These are phyloP conservation scores for Kwoniella sp. DNA, from an alignment of 768 basidiomycete species.

Conservation along the genomic window DNA sequence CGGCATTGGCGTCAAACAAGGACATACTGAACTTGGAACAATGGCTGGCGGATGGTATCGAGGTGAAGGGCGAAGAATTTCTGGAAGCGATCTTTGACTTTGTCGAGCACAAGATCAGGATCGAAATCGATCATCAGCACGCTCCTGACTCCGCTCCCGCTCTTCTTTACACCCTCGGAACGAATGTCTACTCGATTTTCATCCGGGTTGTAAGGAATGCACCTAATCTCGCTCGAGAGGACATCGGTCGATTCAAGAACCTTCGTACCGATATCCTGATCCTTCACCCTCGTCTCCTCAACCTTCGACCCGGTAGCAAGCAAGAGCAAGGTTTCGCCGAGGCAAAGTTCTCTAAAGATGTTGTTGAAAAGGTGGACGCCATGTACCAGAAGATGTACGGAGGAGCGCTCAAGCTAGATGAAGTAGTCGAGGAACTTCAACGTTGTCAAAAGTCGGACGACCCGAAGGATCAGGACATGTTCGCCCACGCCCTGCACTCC, in stretches of 20 bases:
- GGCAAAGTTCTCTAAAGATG: conserved; percentile 81
- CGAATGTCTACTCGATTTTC: conserved; percentile 74
- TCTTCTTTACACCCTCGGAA: conserved; percentile 53
- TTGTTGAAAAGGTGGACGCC: conserved; percentile 87
- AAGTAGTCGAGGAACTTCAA: conserved; percentile 85
- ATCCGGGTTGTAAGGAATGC: conserved; percentile 85
- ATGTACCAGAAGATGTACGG: conserved; percentile 99
- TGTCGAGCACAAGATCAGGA: conserved; percentile 88
- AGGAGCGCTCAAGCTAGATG: conserved; percentile 89
- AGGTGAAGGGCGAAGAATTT: conserved; percentile 79
- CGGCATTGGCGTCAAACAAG: conserved; percentile 85
- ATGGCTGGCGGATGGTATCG: conserved; percentile 88
- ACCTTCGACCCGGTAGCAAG: conserved; percentile 76
- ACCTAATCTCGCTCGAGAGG: conserved; percentile 71
- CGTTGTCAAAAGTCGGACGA: conserved; percentile 80
- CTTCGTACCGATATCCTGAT: conserved; percentile 90
- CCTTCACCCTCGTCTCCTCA: conserved; percentile 95
- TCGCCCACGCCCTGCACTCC: conserved; percentile 99
- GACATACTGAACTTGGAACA: conserved; percentile 96
- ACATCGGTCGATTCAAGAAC: conserved; percentile 84
- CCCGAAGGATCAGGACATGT: conserved; percentile 87
- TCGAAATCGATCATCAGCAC: conserved; percentile 72
- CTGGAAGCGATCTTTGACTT: conserved; percentile 84
- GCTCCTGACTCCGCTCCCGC: conserved; percentile 63
- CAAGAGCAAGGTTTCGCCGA: conserved; percentile 89